Evolutionary conservation across 805 yeast genomes (phyloP), one percentile per base, ranked within the genome.

Genomic region (Saturnispora saitoi): DNA sequence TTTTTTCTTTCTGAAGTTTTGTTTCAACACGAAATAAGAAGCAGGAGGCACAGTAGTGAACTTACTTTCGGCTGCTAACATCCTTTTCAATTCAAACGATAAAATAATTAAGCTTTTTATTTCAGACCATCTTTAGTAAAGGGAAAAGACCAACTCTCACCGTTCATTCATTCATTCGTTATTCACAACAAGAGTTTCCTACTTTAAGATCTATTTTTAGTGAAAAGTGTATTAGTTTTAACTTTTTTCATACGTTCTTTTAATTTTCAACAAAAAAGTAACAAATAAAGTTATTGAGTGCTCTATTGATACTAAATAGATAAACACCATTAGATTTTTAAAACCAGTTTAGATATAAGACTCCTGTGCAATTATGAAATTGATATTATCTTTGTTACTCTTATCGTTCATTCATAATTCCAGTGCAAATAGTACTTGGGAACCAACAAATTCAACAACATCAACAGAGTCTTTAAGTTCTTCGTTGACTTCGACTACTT

Each of bases 101-200:
- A 6, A 24, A 24, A 6, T 24, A 24, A 6, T 9, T 24, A 24
- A 24, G 9, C 8, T 9, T 6, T 24, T 24, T 24, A 24, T 24
- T 24, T 24, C 28, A 6, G 1, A 24, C 28, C 28, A 9, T 9
- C 28, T 24, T 24, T 9, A 24, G 5, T 24, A 6, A 24, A 24
- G 8, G 28, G 28, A 24, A 24, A n/a, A 24, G 5, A 24, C 8
- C 5, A 24, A 24, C 28, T 24, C 28, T 24, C 3, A 30, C 7
- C 43, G 22, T 40, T 40, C 43, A 40, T 40, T 40, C 17, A 34
- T 34, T 34, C 38, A 34, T 19, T 34, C 38, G 38, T 34, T 24
- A 24, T 34, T 34, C 24, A 17, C 28, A 24, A 24, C 28, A 24
- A 24, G 28, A 24, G 28, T 24, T 24, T 24, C 28, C 8, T 24